Conservation (phyloP, 2,329 filamentous ascomycete species). For the Fusarium longipes region DNA sequence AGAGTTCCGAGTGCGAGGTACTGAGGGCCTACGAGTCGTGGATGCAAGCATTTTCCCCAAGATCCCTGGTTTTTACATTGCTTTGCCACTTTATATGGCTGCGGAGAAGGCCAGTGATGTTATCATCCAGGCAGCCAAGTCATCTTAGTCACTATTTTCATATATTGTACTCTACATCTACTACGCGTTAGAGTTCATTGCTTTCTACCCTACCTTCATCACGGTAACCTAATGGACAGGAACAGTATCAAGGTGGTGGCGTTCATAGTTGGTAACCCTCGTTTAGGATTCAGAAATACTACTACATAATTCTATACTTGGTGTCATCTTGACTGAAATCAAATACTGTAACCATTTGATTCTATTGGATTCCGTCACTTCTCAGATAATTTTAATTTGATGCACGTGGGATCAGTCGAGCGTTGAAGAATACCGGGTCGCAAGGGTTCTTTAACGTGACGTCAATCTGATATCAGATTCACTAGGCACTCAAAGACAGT, state of each 20-base stretch:
- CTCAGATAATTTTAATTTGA: background rate
- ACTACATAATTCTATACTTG: no score
- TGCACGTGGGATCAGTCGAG: background rate
- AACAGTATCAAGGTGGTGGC: no score
- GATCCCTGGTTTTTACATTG: slow-evolving; percentile 41
- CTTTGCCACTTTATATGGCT: slow-evolving; percentile 52
- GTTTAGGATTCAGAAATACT: no score
- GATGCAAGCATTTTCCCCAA: slow-evolving; percentile 66
- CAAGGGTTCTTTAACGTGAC: background rate
- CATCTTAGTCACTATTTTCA: background rate
- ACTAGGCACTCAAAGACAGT: background rate
- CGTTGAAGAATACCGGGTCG: background rate
- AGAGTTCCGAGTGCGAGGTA: slow-evolving; percentile 67
- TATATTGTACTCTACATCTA: no score
- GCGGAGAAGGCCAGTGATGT: slow-evolving; percentile 66
- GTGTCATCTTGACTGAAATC: no score
- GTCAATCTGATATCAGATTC: background rate
- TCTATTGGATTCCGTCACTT: background rate
- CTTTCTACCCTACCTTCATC: no score
- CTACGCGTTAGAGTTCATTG: no score
- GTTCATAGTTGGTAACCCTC: no score
- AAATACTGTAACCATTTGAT: no score
- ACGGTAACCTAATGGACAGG: no score
- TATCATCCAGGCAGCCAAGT: slow-evolving; percentile 46
- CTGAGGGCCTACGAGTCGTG: slow-evolving; percentile 67